Evolutionary conservation across 2,329 filamentous ascomycete genomes (phyloP).

Genomic region (Pseudocercospora cruenta): DNA sequence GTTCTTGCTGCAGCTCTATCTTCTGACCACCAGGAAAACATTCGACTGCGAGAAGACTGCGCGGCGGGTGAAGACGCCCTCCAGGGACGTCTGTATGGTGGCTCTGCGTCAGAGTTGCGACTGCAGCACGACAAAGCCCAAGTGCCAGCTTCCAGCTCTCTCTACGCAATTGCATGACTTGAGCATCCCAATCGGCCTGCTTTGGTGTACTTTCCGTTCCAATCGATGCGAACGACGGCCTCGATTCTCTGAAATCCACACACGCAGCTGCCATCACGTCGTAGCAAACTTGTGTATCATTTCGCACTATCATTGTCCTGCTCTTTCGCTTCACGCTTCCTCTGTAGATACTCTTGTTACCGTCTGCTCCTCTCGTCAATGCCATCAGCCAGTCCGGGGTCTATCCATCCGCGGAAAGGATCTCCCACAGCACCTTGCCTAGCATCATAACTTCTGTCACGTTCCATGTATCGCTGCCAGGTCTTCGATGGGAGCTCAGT

Average conservation of each 20-base stretch:
- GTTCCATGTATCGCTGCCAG: constrained; percentile 21
- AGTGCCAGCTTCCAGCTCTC: no score
- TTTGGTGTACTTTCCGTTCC: no score
- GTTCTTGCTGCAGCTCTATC: no score
- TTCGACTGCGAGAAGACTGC: no score
- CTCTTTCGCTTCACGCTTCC: neutral
- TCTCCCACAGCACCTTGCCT: constrained; percentile 28
- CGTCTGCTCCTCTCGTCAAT: constrained; percentile 22
- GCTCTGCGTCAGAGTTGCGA: no score
- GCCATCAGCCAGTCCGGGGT: constrained; percentile 26
- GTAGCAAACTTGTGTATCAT: neutral
- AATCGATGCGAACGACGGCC: neutral
- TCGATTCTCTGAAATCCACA: no score
- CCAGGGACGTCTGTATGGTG: no score
- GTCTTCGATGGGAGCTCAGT: constrained; percentile 24
- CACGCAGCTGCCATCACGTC: no score
- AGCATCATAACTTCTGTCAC: constrained; percentile 26
- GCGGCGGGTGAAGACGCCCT: no score
- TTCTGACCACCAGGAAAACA: no score
- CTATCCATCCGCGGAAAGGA: constrained; percentile 26
- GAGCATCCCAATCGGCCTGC: neutral
- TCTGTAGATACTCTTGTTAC: constrained; percentile 19
- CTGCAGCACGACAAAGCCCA: no score
- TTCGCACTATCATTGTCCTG: neutral
- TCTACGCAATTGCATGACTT: neutral